Evolutionary conservation across 2,329 filamentous ascomycete genomes (phyloP).

Genomic region (Pseudocercospora musae): DNA sequence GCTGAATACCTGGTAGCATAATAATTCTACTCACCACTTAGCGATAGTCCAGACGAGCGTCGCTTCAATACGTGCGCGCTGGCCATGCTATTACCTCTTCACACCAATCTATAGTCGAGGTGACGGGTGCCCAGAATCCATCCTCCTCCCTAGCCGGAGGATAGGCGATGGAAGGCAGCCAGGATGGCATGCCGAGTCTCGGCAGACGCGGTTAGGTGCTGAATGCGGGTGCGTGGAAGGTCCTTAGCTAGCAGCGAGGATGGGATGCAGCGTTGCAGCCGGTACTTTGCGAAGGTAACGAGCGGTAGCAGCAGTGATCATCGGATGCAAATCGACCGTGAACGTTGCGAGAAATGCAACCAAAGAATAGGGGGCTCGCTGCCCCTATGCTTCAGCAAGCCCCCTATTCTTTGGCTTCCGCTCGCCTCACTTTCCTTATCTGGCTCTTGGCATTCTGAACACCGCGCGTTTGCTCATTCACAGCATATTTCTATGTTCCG

Average conservation of each 20-base stretch:
- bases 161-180: slow-evolving; percentile 33
- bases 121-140: slow-evolving; percentile 62
- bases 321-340: neutral
- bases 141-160: slow-evolving; percentile 30
- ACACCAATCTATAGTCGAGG: slow-evolving; percentile 74
- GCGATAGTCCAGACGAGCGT: neutral
- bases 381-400: neutral
- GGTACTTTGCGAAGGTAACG: neutral
- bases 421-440: neutral
- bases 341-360: neutral
- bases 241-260: slow-evolving; percentile 3
- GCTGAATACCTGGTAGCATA: slow-evolving; percentile 72
- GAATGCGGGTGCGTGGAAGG: slow-evolving; percentile 1
- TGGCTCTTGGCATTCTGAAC: neutral
- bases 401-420: neutral
- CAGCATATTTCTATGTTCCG: neutral
- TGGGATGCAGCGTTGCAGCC: neutral
- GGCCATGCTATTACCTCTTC: slow-evolving; percentile 58
- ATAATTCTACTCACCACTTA: slow-evolving; percentile 57
- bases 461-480: neutral
- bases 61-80: neutral
- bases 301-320: neutral
- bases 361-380: too few species aligned
- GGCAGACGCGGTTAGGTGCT: slow-evolving; percentile 4
- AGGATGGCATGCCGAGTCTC: slow-evolving; percentile 37